Conservation (phyloP, 176 grass and related monocot species). For the Triticum aestivum region IWGSC_CS_RefSeq_v2.1 NC_057800.1:746974913-746975412, state of each 20-base stretch:
- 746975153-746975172: background rate
- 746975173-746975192: too few species aligned
- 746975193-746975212: background rate
- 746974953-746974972: background rate
- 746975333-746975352: background rate
- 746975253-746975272: background rate
- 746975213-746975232: background rate
- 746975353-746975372: background rate
- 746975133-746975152: background rate
- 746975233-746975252: background rate
- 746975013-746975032: background rate
- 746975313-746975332: background rate
- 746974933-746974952: background rate
- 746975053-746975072: background rate
- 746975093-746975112: too few species aligned
- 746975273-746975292: background rate
- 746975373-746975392: background rate
- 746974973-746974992: background rate
- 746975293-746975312: background rate
- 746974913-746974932: background rate
- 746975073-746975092: too few species aligned
- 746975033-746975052: background rate
- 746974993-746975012: background rate
- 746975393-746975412: background rate
- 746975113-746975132: too few species aligned